A percentile compares a stretch with the other conserved stretches of the same genome.
phyloP scores from a whole-genome alignment of 495 filamentous ascomycete species.

The Articulospora tetracladia region DNA sequence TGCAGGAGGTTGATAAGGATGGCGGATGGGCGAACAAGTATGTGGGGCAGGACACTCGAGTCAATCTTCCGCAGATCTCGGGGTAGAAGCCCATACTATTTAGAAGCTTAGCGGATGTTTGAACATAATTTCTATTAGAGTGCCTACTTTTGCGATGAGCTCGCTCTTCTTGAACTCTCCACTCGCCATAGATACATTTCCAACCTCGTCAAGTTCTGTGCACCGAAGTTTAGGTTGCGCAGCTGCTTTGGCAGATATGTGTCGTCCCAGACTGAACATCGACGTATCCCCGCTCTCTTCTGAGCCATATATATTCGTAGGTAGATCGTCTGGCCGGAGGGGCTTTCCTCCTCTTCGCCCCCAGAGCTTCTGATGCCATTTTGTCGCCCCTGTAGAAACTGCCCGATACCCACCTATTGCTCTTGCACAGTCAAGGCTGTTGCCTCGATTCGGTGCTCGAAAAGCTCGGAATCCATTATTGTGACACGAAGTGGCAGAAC shows the following conservation, averaged over 20 bases:
- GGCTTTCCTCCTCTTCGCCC: conserved; percentile 32
- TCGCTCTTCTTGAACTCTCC: conserved; percentile 97
- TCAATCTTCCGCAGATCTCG: conserved; percentile 97
- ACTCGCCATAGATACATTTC: conserved; percentile 91
- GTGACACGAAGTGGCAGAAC: conserved; percentile 16
- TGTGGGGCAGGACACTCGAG: conserved; percentile 95
- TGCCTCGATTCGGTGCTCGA: conserved; percentile 7
- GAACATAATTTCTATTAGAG: conserved; percentile 20
- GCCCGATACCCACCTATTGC: conserved; percentile 29
- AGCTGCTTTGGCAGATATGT: conserved; percentile 63
- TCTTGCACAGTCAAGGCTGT: conserved; percentile 10
- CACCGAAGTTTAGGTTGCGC: conserved; percentile 83
- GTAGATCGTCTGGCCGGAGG: conserved; percentile 48
- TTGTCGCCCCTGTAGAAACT: conserved; percentile 39
- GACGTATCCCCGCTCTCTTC: conserved; percentile 46
- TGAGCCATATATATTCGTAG: conserved; percentile 38
- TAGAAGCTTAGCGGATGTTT: not conserved
- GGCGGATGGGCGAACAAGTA: conserved; percentile 88
- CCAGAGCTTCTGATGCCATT: conserved; percentile 55
- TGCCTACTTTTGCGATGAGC: conserved; percentile 82
- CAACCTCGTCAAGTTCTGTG: conserved; percentile 90
- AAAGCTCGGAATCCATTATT: conserved; percentile 7
- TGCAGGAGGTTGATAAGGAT: conserved; percentile 95
- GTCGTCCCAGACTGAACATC: conserved; percentile 56
- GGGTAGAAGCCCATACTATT: conserved; percentile 87